Percentiles rank a stretch among this genome's conserved stretches.
These are phyloP conservation scores for Lactarius psammicola DNA, from an alignment of 768 basidiomycete species.

Conservation along the genomic window DNA sequence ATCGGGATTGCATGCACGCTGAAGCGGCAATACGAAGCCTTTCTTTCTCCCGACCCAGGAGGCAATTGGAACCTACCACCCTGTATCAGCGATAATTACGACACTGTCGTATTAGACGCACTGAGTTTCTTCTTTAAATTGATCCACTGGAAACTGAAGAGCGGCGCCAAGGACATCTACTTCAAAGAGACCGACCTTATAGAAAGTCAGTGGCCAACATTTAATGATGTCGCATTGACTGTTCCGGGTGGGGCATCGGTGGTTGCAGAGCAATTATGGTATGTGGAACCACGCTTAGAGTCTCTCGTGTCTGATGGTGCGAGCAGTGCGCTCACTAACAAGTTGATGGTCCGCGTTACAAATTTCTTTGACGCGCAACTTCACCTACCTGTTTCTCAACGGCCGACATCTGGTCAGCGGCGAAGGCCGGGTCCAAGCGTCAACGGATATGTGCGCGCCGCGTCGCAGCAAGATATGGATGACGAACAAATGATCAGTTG, in stretches of 20 bases:
- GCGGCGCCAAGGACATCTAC: slow-evolving; percentile 85
- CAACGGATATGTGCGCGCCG: slow-evolving; percentile 31
- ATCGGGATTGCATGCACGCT: slow-evolving; percentile 93
- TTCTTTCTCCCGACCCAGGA: slow-evolving; percentile 80
- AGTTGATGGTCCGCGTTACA: slow-evolving; percentile 87
- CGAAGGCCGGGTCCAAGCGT: slow-evolving; percentile 32
- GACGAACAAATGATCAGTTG: slow-evolving; percentile 81
- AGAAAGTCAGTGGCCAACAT: slow-evolving; percentile 93
- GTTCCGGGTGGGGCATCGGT: slow-evolving; percentile 83
- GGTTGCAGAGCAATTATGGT: slow-evolving; percentile 97
- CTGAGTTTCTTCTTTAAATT: slow-evolving; percentile 89
- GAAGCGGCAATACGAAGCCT: slow-evolving; percentile 91
- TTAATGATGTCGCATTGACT: slow-evolving; percentile 88
- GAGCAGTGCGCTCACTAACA: slow-evolving; percentile 83
- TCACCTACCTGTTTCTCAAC: slow-evolving; percentile 56
- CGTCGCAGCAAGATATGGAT: slow-evolving; percentile 55
- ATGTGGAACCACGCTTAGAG: slow-evolving; percentile 32
- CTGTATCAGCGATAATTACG: slow-evolving; percentile 89
- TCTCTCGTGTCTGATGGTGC: slow-evolving; percentile 3
- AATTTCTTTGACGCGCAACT: slow-evolving; percentile 96
- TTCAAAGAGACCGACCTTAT: slow-evolving; percentile 99
- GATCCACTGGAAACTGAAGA: slow-evolving; percentile 94
- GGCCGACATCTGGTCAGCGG: slow-evolving; percentile 26
- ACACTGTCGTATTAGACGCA: slow-evolving; percentile 82
- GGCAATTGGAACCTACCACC: slow-evolving; percentile 87